Percentiles rank a stretch among this genome's conserved stretches.
phyloP scores from a whole-genome alignment of 345 rosid genomes.

The Aegle marmelos region DNA sequence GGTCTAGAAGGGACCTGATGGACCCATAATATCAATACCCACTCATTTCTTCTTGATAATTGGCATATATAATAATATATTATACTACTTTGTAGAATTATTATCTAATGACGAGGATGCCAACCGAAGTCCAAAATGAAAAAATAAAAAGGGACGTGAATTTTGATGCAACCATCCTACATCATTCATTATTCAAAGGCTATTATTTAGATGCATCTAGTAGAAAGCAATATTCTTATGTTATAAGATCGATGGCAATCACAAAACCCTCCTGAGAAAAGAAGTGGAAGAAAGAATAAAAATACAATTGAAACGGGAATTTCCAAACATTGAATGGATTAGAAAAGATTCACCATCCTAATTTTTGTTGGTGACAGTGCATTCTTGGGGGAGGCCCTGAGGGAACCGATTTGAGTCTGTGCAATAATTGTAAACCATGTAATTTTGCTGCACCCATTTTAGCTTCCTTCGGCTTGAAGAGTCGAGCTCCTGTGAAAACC shows the following conservation, averaged over 20 bases:
- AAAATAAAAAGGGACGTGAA: no score
- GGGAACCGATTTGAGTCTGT: slow-evolving; percentile 39
- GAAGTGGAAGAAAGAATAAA: no score
- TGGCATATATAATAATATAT: no score
- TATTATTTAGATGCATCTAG: background rate
- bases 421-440: slow-evolving; percentile 42
- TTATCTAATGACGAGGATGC: no score
- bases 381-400: slow-evolving; percentile 38
- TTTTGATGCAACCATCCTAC: no score
- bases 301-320: background rate
- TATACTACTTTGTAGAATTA: no score
- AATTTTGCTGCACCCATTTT: slow-evolving; percentile 42
- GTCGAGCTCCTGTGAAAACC: slow-evolving; percentile 50
- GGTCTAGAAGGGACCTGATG: no score
- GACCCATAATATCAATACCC: no score
- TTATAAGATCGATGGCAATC: background rate
- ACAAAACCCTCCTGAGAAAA: no score
- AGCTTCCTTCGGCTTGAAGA: slow-evolving; percentile 31
- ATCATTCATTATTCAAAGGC: background rate
- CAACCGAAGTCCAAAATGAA: no score
- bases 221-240: background rate
- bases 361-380: slow-evolving; percentile 13
- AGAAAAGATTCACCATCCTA: background rate
- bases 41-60: no score
- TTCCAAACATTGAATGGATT: background rate